Evolutionary conservation across 2,329 filamentous ascomycete species (phyloP), one percentile per base, ranked within the genome.

Genomic region (Ambrosiella beaveri): DNA sequence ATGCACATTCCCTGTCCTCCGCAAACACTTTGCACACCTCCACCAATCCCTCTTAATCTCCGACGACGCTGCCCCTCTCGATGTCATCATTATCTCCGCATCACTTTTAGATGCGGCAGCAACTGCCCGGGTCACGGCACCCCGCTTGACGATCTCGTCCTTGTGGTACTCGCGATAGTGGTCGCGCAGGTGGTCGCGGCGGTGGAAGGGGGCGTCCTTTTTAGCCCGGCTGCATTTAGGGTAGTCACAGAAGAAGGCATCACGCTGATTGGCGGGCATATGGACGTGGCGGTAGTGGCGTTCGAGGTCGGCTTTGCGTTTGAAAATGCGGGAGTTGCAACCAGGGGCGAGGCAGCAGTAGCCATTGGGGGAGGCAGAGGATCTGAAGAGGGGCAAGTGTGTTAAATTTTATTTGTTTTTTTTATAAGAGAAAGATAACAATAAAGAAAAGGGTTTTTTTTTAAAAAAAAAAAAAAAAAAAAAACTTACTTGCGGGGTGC

Each of bases 111-210:
- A 27, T 66, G 53, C 58, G 1, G 36, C 12, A 13, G 52, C 44
- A 37, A 54, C 36, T 3, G 45, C 56, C 7, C 41, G 35, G 1
- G 59, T 27, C 37, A 54, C 53, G 37, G 65, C 66, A 36, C 73
- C 71, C 15, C 75, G 73, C 68, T 75, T 75, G 63, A 71, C 68
- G 39, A 78, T 71, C 61, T 79, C 76, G 64, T 81, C 78, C 57
- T 70, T 70, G 69, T 81, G 78, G 61, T 70, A 77, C 51, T 76
- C 73, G 38, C 78, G 73, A 41, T 78, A 71, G 64, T 81, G 78
- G 59, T 79, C 77, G 41, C 78, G 71, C 64, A 73, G 78, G 66
- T 81, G 78, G 62, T 81, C 78, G 38, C 74, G 72, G 39, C 78
- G 73, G 62, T 71, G 70, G 63, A 81, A 80, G 1, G 76, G 73